A percentile compares a stretch with the other conserved stretches of the same genome.
phyloP scores from a whole-genome alignment of 2,329 filamentous ascomycete genomes.

The Trichoderma pleuroti region DNA sequence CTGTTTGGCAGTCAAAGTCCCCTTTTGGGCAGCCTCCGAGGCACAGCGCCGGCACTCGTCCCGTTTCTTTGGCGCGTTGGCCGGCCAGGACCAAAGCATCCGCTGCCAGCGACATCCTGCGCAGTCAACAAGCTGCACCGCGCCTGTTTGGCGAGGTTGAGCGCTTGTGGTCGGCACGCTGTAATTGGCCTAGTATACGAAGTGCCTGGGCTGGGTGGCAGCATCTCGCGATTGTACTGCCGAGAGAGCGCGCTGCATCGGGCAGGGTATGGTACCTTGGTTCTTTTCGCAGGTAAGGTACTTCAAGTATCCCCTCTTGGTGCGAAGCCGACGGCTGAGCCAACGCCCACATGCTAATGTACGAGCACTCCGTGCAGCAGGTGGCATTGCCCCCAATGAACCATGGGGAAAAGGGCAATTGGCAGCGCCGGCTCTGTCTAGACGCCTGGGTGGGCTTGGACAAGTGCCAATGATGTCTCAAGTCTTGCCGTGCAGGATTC shows the following conservation, averaged over 20 bases:
- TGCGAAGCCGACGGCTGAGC: background rate
- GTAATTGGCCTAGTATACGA: conserved; percentile 2
- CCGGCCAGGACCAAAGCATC: background rate
- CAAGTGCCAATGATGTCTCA: background rate
- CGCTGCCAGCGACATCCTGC: background rate
- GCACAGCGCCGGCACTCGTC: background rate
- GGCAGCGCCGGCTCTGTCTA: background rate
- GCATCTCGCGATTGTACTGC: background rate
- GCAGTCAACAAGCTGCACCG: background rate
- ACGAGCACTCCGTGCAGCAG: background rate
- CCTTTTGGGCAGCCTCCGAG: background rate
- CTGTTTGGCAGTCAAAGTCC: background rate
- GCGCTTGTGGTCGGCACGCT: background rate
- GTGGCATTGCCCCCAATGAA: background rate
- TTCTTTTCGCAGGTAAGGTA: background rate
- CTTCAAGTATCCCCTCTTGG: background rate
- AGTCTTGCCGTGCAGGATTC: background rate
- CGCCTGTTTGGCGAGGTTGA: conserved; percentile 7
- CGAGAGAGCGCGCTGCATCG: background rate
- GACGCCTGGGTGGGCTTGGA: background rate
- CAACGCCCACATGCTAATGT: background rate
- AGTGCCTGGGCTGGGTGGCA: background rate
- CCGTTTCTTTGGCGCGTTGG: background rate
- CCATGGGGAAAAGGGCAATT: background rate
- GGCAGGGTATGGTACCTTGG: background rate